phyloP scores from a whole-genome alignment of 768 basidiomycete genomes.

The Leccinum arenicola region DNA sequence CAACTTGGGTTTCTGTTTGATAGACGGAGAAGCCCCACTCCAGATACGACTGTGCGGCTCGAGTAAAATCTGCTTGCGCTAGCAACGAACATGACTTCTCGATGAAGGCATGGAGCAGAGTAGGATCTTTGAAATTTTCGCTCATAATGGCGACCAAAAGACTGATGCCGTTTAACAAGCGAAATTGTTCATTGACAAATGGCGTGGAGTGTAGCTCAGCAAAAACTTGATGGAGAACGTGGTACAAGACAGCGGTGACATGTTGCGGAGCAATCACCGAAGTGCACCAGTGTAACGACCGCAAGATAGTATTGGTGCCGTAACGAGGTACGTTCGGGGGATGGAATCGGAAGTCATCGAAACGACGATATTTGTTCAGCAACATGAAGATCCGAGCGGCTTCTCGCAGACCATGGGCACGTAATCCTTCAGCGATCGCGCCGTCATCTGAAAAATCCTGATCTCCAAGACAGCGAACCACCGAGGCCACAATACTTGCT shows the following conservation, averaged over 20 bases:
- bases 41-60: slow-evolving; percentile 70
- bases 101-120: slow-evolving; percentile 65
- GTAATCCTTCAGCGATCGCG: slow-evolving; percentile 47
- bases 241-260: slow-evolving; percentile 64
- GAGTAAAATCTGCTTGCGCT: slow-evolving; percentile 62
- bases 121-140: slow-evolving; percentile 51
- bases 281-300: slow-evolving; percentile 60
- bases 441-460: slow-evolving; percentile 58
- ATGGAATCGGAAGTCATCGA: slow-evolving; percentile 51
- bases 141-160: slow-evolving; percentile 68
- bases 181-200: slow-evolving; percentile 80
- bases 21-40: slow-evolving; percentile 71
- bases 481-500: slow-evolving; percentile 55
- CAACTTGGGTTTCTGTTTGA: slow-evolving; percentile 36
- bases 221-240: slow-evolving; percentile 73
- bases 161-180: slow-evolving; percentile 68
- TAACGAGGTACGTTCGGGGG: slow-evolving; percentile 66
- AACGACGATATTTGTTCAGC: slow-evolving; percentile 51
- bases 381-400: slow-evolving; percentile 45
- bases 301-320: slow-evolving; percentile 46
- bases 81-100: slow-evolving; percentile 67
- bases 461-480: slow-evolving; percentile 64
- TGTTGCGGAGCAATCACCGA: slow-evolving; percentile 40
- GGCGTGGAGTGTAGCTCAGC: slow-evolving; percentile 61
- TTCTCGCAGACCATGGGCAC: slow-evolving; percentile 31